Evolutionary conservation across 2,329 filamentous ascomycete species (phyloP).

Genomic region (Anthostomella pinea): DNA sequence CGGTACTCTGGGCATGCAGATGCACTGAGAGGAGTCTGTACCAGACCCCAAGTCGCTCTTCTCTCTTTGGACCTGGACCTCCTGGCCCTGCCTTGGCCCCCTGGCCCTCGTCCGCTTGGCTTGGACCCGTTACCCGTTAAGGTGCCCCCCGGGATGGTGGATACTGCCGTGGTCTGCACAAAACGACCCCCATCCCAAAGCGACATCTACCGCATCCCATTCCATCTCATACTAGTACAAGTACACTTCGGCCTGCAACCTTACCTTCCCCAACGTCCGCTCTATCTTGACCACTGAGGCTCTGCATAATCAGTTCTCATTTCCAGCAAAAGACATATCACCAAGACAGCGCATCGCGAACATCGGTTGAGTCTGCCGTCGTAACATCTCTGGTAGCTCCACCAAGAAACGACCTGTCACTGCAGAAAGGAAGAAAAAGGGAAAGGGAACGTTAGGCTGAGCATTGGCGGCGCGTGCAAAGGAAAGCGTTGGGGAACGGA

Average conservation of each 20-base stretch:
- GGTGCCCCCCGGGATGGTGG: constrained; percentile 29
- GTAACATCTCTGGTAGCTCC: too few relatives aligned
- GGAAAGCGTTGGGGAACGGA: constrained; percentile 17
- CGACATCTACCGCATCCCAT: constrained; percentile 33
- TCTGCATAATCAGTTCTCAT: constrained; percentile 24
- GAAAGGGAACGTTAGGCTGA: constrained; percentile 2
- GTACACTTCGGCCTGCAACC: constrained; percentile 35
- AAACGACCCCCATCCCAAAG: constrained; percentile 31
- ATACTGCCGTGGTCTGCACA: constrained; percentile 31
- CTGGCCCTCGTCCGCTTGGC: constrained; percentile 28
- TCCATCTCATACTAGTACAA: constrained; percentile 32
- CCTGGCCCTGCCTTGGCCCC: constrained; percentile 28
- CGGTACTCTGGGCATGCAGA: constrained; percentile 30
- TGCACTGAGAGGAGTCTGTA: constrained; percentile 34
- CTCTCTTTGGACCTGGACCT: constrained; percentile 26
- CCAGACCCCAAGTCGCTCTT: constrained; percentile 30
- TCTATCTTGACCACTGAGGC: constrained; percentile 29
- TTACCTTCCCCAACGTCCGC: constrained; percentile 31
- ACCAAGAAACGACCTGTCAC: too few relatives aligned
- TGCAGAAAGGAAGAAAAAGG: constrained; percentile 1
- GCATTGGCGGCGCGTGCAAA: constrained; percentile 18
- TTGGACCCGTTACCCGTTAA: constrained; percentile 29
- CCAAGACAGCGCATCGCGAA: too few relatives aligned
- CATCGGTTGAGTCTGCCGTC: too few relatives aligned
- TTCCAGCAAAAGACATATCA: constrained; percentile 19